Conservation (phyloP, 2,329 filamentous ascomycete genomes). For the Fusarium pseudocircinatum region DNA sequence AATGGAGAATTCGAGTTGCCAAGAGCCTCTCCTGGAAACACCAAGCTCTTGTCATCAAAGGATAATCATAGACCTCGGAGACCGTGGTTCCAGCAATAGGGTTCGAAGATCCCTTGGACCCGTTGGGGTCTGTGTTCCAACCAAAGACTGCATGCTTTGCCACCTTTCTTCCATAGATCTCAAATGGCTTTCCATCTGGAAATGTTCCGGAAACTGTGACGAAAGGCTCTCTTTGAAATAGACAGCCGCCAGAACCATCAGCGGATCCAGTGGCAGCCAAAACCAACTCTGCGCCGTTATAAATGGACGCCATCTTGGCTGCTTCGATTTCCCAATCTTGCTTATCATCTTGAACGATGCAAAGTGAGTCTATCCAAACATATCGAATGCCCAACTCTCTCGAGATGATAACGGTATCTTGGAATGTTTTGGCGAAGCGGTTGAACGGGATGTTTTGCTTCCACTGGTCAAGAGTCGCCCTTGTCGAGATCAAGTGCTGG, state of each 20-base stretch:
- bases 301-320: constrained; percentile 43
- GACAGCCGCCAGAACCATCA: constrained; percentile 31
- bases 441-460: constrained; percentile 34
- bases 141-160: constrained; percentile 26
- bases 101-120: constrained; percentile 14
- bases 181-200: constrained; percentile 12
- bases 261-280: constrained; percentile 38
- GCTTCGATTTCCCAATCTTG: constrained; percentile 42
- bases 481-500: constrained; percentile 16
- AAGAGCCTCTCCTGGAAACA: constrained; percentile 45
- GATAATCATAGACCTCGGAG: constrained; percentile 17
- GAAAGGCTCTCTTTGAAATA: constrained; percentile 25
- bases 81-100: not conserved
- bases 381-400: constrained; percentile 36
- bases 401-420: constrained; percentile 30
- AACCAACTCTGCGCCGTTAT: constrained; percentile 38
- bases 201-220: constrained; percentile 19
- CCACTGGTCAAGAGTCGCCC: constrained; percentile 16
- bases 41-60: constrained; percentile 42
- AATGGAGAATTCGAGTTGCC: constrained; percentile 43
- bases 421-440: constrained; percentile 27
- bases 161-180: constrained; percentile 25
- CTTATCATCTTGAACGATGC: constrained; percentile 41
- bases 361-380: constrained; percentile 43
- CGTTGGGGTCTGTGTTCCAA: not conserved